Base-by-base conservation (phyloP, 345 rosid species). In the Turritis glabra region DNA sequence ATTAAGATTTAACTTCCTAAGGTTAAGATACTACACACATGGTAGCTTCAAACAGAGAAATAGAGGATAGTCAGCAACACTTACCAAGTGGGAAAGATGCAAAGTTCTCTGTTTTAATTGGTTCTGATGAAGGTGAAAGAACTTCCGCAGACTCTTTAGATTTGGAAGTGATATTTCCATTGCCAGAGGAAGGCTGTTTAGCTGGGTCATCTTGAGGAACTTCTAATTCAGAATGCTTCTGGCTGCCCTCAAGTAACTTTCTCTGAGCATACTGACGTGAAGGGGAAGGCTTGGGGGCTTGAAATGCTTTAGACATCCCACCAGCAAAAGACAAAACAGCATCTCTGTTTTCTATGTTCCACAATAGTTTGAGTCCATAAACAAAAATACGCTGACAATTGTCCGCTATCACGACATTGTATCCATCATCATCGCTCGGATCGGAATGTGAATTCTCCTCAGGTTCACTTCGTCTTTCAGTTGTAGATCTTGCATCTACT, bases 391-490 rank as follows among this genome's bases (percentile, higher is more conserved):
- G 88, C 82, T 88, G 98, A 77, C 98, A 95, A 64, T 92, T 95
- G 77, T 95, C 97, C 29, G 99, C 98, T 71, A 92, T 86, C 64
- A 94, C 83, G 60, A 92, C 96, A 81, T 87, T 87, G 79, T 79
- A 94, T 48, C 98, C 98, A 79, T 95, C 99, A 63, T 95, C 99
- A 71, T 95, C 98, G 47, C 98, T 87, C 8, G 85, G 96, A 67
- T 95, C 99, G 21, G 97, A 95, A 50, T 87, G 83, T 47, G 92
- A 74, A 67, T 87, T 87, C 76, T 89, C 98, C 73, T 88, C 97
- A 68, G 86, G 80, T 74, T 89, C 99, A 73, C 91, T 92, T 44
- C 88, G 90, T 71, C 79, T 85, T 76, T 90, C 97, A 61, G 84
- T 84, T 78, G 87, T 90, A 44, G 97, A 80, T 81, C 89, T 86